Evolutionary conservation across 306 rosid genomes (phyloP), one percentile per base, ranked within the genome.

Genomic region (Leucaena leucocephala): DNA sequence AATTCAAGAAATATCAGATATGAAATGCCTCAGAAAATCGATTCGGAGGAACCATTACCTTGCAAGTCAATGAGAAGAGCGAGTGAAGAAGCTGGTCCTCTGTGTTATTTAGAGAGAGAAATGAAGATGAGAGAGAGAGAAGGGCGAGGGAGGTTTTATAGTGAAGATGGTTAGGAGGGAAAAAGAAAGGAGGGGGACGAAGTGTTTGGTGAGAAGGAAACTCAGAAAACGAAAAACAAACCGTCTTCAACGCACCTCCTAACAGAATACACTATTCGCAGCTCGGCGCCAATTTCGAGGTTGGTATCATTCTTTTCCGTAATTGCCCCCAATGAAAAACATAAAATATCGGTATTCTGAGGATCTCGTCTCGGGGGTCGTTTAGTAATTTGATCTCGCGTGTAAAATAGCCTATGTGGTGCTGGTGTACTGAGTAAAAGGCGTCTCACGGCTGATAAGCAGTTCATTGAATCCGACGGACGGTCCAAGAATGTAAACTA

Each of bases 51-150:
- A 49, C 34, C 35, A 71, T 55, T 57, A 85, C 88, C 86, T 74
- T 72, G 46, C 19, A 42, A 19, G 63, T 17, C 6, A 71, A 27
- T 27, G 27, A 62, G 65, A 62, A 14, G 27, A 40, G 49, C 38
- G 68, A 64, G 49, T 21, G 73, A 22, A 38, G 73, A 22, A 38
- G 33, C 19, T n/a, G 64, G 45, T 35, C 15, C 35, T 12, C 35
- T 12, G 64, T 49, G 38, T 21, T 78, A 55, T 78, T 46, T 79
- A 66, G 81, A 61, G 84, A 78, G 82, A 74, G 87, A 83, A 69
- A 82, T 68, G 66, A 58, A 45, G 36, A 42, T 57, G 68, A 44
- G 43, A 74, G 85, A 72, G 75, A 49, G 73, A 8, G 66, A 35
- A 49, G 46, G 50, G 81, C 1, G 34, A 39, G 44, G 21, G 19